Evolutionary conservation across 177 flowering plant species (phyloP).

Genomic region (Tripterygium wilfordii): DNA sequence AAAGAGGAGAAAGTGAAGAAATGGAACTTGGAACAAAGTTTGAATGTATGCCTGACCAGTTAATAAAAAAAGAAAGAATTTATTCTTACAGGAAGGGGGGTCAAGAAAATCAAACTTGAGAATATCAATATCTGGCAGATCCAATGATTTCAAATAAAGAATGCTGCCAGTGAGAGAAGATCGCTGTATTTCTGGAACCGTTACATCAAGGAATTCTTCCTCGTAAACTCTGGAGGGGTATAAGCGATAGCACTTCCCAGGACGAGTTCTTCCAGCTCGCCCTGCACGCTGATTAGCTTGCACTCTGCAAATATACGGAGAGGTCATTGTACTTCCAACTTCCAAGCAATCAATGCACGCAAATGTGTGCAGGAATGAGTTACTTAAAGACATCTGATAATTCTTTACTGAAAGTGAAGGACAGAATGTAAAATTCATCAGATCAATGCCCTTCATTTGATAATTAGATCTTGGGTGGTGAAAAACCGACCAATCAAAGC

Average conservation of each 20-base stretch:
- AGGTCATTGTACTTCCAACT: background rate
- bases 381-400: too few species aligned
- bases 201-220: conserved; percentile 77
- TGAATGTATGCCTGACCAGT: background rate
- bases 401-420: too few species aligned
- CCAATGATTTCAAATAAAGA: conserved; percentile 90
- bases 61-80: background rate
- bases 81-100: conserved; percentile 75
- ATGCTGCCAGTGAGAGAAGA: conserved; percentile 96
- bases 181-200: conserved; percentile 91
- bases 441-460: too few species aligned
- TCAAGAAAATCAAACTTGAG: conserved; percentile 95
- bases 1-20: conserved; percentile 4
- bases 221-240: conserved; percentile 65
- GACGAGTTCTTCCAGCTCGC: conserved; percentile 94
- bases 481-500: too few species aligned
- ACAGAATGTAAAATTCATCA: too few species aligned
- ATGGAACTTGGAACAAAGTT: too few species aligned
- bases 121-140: conserved; percentile 85
- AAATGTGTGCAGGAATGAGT: too few species aligned
- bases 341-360: background rate
- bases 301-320: conserved; percentile 44
- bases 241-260: conserved; percentile 91
- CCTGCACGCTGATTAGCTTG: conserved; percentile 99
- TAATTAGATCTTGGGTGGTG: too few species aligned